Percentiles rank a stretch among this genome's conserved stretches.
Evolutionary conservation across 108 stramenopile species (phyloP).

Genomic region (Skeletonema costatum): DNA sequence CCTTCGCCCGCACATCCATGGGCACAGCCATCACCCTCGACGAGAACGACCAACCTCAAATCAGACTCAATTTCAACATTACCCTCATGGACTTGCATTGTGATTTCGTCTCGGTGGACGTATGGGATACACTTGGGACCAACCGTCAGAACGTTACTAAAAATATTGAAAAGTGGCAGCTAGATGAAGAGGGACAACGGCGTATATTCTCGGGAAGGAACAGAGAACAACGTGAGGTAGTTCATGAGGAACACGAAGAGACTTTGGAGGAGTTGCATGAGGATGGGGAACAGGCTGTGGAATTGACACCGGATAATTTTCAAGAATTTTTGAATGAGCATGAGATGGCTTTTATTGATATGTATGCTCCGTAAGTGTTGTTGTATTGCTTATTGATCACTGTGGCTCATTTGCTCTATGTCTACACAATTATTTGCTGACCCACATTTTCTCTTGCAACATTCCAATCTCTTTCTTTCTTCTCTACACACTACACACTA

Average conservation of each 20-base stretch:
- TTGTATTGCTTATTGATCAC: background rate
- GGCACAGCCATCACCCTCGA: slow-evolving; percentile 83
- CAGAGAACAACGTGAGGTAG: slow-evolving; percentile 78
- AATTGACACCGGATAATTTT: slow-evolving; percentile 55
- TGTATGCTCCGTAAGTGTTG: slow-evolving; percentile 83
- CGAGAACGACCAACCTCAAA: slow-evolving; percentile 52
- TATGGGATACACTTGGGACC: slow-evolving; percentile 91
- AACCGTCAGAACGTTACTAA: slow-evolving; percentile 95
- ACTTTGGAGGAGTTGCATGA: slow-evolving; percentile 54
- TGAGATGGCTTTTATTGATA: slow-evolving; percentile 83
- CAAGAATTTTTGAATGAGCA: slow-evolving; percentile 57
- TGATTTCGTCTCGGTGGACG: slow-evolving; percentile 90
- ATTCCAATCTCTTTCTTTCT: background rate
- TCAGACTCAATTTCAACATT: slow-evolving; percentile 92
- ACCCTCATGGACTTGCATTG: slow-evolving; percentile 90
- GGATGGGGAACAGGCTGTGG: slow-evolving; percentile 69
- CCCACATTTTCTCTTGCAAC: background rate
- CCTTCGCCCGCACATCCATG: slow-evolving; percentile 82
- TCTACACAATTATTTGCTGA: background rate
- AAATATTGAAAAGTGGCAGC: slow-evolving; percentile 96
- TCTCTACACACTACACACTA: background rate
- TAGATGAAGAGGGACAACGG: slow-evolving; percentile 76
- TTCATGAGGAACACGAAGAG: slow-evolving; percentile 84
- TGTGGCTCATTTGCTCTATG: background rate
- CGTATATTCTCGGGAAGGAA: slow-evolving; percentile 91